Percentiles rank a stretch among this genome's conserved stretches.
phyloP scores from a whole-genome alignment of 2,329 filamentous ascomycete species.

The Akanthomyces muscarius region DNA sequence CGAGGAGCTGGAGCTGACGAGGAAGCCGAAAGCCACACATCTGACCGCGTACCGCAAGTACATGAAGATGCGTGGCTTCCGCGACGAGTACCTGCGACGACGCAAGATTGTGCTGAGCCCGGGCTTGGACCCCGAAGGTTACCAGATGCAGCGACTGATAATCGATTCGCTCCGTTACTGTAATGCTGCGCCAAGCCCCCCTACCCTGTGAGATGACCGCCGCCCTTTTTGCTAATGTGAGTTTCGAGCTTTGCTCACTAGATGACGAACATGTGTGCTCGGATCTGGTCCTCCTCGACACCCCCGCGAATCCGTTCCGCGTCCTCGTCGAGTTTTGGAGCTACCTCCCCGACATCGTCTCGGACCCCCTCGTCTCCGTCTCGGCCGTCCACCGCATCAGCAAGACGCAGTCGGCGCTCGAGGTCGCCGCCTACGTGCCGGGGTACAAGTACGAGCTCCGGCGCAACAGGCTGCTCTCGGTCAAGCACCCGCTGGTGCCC shows the following conservation, averaged over 20 bases:
- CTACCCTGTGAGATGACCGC: no score
- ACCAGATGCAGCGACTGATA: slow-evolving; percentile 10
- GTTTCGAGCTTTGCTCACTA: background rate
- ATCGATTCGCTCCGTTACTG: slow-evolving; percentile 18
- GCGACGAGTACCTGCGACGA: background rate
- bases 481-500: slow-evolving; percentile 13
- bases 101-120: background rate
- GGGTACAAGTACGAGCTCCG: background rate
- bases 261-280: slow-evolving; percentile 11
- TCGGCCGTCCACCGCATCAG: slow-evolving; percentile 17
- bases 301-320: slow-evolving; percentile 14
- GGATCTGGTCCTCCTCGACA: slow-evolving; percentile 20
- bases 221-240: background rate
- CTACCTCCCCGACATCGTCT: slow-evolving; percentile 17
- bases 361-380: slow-evolving; percentile 15
- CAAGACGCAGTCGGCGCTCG: slow-evolving; percentile 6
- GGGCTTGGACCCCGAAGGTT: slow-evolving; percentile 16
- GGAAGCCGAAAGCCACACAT: background rate
- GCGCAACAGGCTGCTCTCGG: slow-evolving; percentile 7
- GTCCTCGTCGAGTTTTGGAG: slow-evolving; percentile 12
- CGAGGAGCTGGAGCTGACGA: background rate
- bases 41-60: background rate
- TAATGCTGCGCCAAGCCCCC: background rate
- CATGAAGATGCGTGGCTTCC: slow-evolving; percentile 9
- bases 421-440: background rate